A percentile compares a stretch with the other conserved stretches of the same genome.
Evolutionary conservation across 2,329 filamentous ascomycete genomes (phyloP).

Genomic region (Annulohypoxylon truncatum): DNA sequence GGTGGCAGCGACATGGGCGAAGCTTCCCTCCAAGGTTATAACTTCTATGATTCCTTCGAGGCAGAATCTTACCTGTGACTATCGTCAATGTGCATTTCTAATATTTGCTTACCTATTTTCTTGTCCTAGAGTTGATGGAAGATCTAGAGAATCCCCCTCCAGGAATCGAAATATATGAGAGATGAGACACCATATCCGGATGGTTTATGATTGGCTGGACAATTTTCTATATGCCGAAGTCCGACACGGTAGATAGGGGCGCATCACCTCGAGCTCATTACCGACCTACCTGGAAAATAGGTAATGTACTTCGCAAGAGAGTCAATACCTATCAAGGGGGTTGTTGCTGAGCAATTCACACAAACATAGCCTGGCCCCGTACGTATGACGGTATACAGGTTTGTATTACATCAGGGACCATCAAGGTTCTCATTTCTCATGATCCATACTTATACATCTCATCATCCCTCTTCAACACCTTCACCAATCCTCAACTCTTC

Average conservation of each 20-base stretch:
- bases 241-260: not conserved
- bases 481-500: not conserved
- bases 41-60: not conserved
- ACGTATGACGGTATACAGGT: not conserved
- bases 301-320: not conserved
- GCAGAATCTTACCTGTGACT: not conserved
- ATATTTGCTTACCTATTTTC: not conserved
- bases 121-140: not conserved
- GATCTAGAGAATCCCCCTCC: not conserved
- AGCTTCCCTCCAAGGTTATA: not conserved
- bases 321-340: not conserved
- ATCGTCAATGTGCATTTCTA: not conserved
- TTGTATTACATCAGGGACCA: conserved; percentile 26
- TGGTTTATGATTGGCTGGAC: not conserved
- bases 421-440: conserved; percentile 26
- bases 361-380: not conserved
- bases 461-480: not conserved
- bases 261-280: too few relatives aligned
- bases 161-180: not conserved
- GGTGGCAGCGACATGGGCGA: not conserved
- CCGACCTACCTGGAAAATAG: too few relatives aligned
- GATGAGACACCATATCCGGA: not conserved
- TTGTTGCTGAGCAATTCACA: not conserved
- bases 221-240: conserved; percentile 4
- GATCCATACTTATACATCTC: conserved; percentile 13